Evolutionary conservation across 176 grass and related monocot species (phyloP).

Genomic region (Chrysopogon serrulatus): DNA sequence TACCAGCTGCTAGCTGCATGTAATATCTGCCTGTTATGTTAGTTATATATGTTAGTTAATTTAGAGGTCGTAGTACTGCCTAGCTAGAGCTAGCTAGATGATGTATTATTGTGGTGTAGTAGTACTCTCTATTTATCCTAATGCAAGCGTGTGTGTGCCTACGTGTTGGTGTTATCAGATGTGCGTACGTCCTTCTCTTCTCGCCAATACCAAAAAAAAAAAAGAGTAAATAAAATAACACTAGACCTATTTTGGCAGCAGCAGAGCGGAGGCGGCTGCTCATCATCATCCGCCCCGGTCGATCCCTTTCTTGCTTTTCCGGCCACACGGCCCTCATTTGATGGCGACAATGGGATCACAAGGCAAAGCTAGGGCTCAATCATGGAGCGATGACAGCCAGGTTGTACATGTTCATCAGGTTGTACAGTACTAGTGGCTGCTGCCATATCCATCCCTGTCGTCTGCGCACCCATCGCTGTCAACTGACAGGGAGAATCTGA

Average conservation of each 20-base stretch:
- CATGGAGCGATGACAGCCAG: conserved; percentile 7
- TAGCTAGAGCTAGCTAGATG: neutral
- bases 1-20: neutral
- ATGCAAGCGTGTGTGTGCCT: neutral
- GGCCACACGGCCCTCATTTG: neutral
- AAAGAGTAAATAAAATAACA: too few species aligned
- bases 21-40: neutral
- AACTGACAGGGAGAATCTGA: neutral
- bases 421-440: neutral
- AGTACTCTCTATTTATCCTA: neutral
- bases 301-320: neutral
- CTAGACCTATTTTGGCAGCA: neutral
- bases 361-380: neutral
- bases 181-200: too few species aligned
- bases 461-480: neutral
- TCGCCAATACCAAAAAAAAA: too few species aligned
- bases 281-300: neutral
- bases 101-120: neutral
- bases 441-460: neutral
- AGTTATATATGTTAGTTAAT: neutral
- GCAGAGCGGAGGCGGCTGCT: neutral
- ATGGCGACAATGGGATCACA: conserved; percentile 11
- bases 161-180: neutral
- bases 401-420: neutral
- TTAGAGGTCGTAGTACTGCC: too few species aligned